Evolutionary conservation across 1,139 yeast species (phyloP).

Genomic region (Taphrina populina): DNA sequence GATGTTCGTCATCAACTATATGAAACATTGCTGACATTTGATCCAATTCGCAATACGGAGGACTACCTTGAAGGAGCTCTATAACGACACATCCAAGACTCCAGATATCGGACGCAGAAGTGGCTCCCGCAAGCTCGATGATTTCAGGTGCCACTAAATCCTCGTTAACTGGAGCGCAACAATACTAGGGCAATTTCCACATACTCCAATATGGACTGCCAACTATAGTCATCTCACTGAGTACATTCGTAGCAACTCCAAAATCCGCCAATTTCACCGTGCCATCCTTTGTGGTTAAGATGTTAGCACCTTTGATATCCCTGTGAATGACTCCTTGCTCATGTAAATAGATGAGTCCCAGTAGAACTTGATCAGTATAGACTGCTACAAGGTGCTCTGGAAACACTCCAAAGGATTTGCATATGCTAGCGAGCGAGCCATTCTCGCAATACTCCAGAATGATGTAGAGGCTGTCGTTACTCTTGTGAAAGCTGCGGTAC

Average conservation of each 20-base stretch:
- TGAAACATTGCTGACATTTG: conserved; percentile 92
- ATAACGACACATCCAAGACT: conserved; percentile 93
- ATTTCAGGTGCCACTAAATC: conserved; percentile 70
- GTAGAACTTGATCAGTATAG: conserved; percentile 68
- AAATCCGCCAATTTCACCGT: conserved; percentile 72
- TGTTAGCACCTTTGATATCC: conserved; percentile 78
- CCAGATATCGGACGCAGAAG: conserved; percentile 67
- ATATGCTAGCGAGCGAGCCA: conserved; percentile 75
- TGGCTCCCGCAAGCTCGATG: conserved; percentile 74
- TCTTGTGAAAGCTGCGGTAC: conserved; percentile 82
- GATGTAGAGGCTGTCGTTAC: conserved; percentile 63
- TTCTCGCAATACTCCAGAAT: conserved; percentile 80
- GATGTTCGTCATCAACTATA: conserved; percentile 79
- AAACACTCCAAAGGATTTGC: conserved; percentile 54
- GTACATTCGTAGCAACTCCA: conserved; percentile 62
- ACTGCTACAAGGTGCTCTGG: conserved; percentile 62
- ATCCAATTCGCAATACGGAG: conserved; percentile 79
- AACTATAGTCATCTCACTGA: conserved; percentile 44
- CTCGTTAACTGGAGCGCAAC: no score
- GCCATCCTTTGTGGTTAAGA: conserved; percentile 60
- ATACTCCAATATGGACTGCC: conserved; percentile 76
- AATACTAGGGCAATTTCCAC: no score
- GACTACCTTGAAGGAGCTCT: conserved; percentile 79
- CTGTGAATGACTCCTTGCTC: conserved; percentile 73
- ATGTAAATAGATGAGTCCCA: conserved; percentile 69